Evolutionary conservation across 805 yeast species (phyloP), one percentile per base, ranked within the genome.

Genomic region (Saturnispora sanitii): DNA sequence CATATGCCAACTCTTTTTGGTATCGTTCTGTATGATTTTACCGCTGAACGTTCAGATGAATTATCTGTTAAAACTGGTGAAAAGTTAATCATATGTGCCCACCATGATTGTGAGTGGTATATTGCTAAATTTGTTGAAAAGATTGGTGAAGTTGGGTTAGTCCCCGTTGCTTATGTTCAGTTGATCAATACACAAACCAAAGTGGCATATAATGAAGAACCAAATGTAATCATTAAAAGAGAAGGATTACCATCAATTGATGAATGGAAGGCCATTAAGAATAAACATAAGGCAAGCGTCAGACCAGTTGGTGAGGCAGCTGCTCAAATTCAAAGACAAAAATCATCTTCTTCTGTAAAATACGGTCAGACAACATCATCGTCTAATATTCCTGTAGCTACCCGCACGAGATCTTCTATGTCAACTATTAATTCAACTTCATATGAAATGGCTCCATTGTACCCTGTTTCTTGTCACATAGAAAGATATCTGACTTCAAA

Each of bases 51-150:
- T 39, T 68, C 70, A 5, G 98, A 94, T 63, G 99, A 92, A 61
- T 70, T 92, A 48, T 80, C 81, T 47, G 85, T 90, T 3, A 55
- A 61, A 22, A 83, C 83, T 1, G 96, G 96, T 29, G 99, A 92
- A 53, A 81, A 83, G 52, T 72, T 92, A 46, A 83, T 88, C 23
- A 77, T 94, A 11, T 90, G 96, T 62, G 99, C 99, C 2, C 96
- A 90, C 61, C 94, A 90, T 56, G 87, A 86, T 42, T 82, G 70
- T 49, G 99, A 94, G 63, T 92, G 99, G 99, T 88, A 87, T 52
- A 92, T 92, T 45, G 97, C 96, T 4, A 92, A 92, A 58, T 96
- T 96, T 12, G 83, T 92, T 33, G 94, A 90, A 45, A 69, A 96
- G 41, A 67, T 92, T 29, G 97, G 98, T 20, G 98, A 96, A 1